A percentile compares a stretch with the other conserved stretches of the same genome.
Conservation (phyloP, 2,329 filamentous ascomycete genomes). For the Delphinella strobiligena region DNA sequence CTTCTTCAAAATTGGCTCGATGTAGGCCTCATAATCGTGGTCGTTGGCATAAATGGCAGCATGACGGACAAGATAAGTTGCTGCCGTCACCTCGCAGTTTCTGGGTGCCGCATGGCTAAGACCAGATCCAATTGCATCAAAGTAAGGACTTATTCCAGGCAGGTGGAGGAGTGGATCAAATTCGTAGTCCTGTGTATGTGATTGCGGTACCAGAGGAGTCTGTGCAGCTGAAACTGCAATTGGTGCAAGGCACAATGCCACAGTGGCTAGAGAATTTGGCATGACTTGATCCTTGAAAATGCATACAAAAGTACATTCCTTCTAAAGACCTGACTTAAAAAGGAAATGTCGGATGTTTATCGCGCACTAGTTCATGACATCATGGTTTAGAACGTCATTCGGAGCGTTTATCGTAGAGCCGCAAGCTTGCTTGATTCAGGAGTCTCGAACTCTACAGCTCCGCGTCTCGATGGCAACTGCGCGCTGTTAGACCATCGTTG, state of each 20-base stretch:
- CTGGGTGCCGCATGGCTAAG: slow-evolving; percentile 31
- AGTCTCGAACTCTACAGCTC: too few species aligned
- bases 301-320: too few species aligned
- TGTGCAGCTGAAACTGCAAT: not conserved
- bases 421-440: too few species aligned
- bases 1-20: slow-evolving; percentile 40
- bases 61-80: slow-evolving; percentile 47
- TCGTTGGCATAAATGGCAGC: slow-evolving; percentile 50
- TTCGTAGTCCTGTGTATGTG: slow-evolving; percentile 12
- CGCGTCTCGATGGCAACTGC: too few species aligned
- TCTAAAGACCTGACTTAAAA: too few species aligned
- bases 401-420: too few species aligned
- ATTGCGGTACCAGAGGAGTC: slow-evolving; percentile 4
- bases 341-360: too few species aligned
- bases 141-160: slow-evolving; percentile 46
- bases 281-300: not conserved
- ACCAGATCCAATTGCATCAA: slow-evolving; percentile 29
- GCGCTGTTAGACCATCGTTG: too few species aligned
- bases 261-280: not conserved
- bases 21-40: slow-evolving; percentile 46
- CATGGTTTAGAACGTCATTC: too few species aligned
- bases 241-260: not conserved
- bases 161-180: slow-evolving; percentile 46
- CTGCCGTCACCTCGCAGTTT: slow-evolving; percentile 39
- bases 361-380: too few species aligned